Evolutionary conservation across 345 rosid genomes (phyloP).

Genomic region (Euphorbia pulcherrima): DNA sequence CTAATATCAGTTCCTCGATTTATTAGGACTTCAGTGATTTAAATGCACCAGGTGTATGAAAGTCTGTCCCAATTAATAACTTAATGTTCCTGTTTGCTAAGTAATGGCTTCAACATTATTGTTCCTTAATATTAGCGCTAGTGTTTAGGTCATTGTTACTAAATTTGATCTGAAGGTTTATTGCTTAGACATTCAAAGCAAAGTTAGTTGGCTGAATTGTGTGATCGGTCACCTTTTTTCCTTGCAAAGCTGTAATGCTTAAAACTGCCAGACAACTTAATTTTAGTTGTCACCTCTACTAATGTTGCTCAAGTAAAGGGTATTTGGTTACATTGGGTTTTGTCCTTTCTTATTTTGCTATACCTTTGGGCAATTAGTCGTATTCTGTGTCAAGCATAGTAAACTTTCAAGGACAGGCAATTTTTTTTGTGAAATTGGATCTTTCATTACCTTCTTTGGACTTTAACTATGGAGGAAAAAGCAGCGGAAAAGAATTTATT

Average conservation of each 20-base stretch:
- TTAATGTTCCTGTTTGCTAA: background rate
- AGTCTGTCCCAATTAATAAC: background rate
- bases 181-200: background rate
- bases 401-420: background rate
- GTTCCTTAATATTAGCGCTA: background rate
- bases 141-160: background rate
- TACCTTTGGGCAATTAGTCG: background rate
- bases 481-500: background rate
- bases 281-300: background rate
- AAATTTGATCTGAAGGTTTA: background rate
- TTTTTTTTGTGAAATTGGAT: background rate
- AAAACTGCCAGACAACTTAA: background rate
- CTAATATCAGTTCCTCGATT: background rate
- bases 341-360: background rate
- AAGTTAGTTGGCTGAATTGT: no score
- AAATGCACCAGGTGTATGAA: background rate
- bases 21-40: background rate
- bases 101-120: background rate
- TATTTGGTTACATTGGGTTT: background rate
- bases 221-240: background rate
- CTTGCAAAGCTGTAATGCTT: background rate
- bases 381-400: background rate
- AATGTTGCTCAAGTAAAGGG: background rate
- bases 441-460: background rate
- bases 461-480: background rate